These are phyloP conservation scores for Tetrahymena borealis DNA, from an alignment of 73 alveolate genomes.

Conservation along the genomic window DNA sequence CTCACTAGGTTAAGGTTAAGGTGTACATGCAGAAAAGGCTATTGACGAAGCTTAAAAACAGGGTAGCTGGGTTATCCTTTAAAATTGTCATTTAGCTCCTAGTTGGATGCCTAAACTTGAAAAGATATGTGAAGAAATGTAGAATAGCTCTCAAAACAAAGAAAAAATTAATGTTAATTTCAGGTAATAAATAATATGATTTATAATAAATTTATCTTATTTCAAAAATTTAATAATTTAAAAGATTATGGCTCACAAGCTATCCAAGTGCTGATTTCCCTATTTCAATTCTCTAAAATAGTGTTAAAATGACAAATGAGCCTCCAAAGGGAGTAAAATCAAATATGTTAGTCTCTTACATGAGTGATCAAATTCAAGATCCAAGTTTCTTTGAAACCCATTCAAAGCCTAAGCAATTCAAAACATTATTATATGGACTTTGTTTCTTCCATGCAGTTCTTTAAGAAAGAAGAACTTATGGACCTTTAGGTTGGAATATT, in stretches of 20 bases:
- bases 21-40: constrained; percentile 91
- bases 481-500: constrained; percentile 99
- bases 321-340: constrained; percentile 99
- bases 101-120: constrained; percentile 77
- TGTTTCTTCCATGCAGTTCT: constrained; percentile 99
- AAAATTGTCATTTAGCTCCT: constrained; percentile 58
- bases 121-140: constrained; percentile 83
- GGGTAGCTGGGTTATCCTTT: constrained; percentile 57
- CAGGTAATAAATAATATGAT: constrained; percentile 52
- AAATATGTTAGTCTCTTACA: constrained; percentile 85
- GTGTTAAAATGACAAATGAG: constrained; percentile 99
- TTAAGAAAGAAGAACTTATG: constrained; percentile 90
- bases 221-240: constrained; percentile 60
- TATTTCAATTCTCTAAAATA: constrained; percentile 92
- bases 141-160: constrained; percentile 71
- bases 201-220: constrained; percentile 35
- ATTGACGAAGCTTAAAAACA: constrained; percentile 79
- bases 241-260: constrained; percentile 98
- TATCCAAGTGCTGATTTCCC: constrained; percentile 98
- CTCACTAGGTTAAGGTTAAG: constrained; percentile 96
- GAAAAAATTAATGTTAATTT: constrained; percentile 76
- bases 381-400: constrained; percentile 54
- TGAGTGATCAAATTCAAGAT: constrained; percentile 88
- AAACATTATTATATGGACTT: constrained; percentile 89
- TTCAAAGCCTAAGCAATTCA: constrained; percentile 80